Evolutionary conservation across 768 basidiomycete genomes (phyloP).

Genomic region (Tylopilus sp.): DNA sequence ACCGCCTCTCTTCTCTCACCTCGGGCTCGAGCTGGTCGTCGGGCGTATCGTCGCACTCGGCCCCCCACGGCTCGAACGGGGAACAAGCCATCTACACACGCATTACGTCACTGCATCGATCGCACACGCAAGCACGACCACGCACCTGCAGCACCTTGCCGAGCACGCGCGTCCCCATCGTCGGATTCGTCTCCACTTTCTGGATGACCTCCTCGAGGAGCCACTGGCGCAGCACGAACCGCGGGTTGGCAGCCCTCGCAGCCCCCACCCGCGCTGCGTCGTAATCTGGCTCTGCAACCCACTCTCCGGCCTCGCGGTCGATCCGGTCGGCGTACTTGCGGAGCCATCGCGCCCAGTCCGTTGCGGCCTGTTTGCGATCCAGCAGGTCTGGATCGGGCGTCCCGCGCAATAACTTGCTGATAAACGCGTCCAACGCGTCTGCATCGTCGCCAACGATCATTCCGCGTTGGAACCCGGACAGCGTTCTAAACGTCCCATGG

Average conservation of each 20-base stretch:
- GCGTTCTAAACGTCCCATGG: slow-evolving; percentile 74
- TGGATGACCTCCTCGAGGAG: slow-evolving; percentile 89
- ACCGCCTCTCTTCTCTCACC: slow-evolving; percentile 58
- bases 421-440: slow-evolving; percentile 36
- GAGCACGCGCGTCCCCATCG: slow-evolving; percentile 62
- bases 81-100: slow-evolving; percentile 71
- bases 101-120: background rate
- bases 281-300: slow-evolving; percentile 37
- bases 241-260: slow-evolving; percentile 69
- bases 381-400: slow-evolving; percentile 46
- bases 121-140: background rate
- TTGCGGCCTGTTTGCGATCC: slow-evolving; percentile 42
- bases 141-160: slow-evolving; percentile 80
- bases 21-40: slow-evolving; percentile 49
- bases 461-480: slow-evolving; percentile 59
- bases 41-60: slow-evolving; percentile 48
- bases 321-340: slow-evolving; percentile 58
- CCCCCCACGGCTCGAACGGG: slow-evolving; percentile 88
- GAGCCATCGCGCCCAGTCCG: slow-evolving; percentile 64
- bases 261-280: slow-evolving; percentile 47
- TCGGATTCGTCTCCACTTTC: slow-evolving; percentile 63
- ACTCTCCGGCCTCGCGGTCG: slow-evolving; percentile 45
- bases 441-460: slow-evolving; percentile 19
- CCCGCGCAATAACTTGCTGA: slow-evolving; percentile 42
- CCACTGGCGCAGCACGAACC: slow-evolving; percentile 95